These are phyloP conservation scores for Trichomonas vaginalis DNA, from an alignment of 208 protist genomes.

Conservation along the genomic window DNA sequence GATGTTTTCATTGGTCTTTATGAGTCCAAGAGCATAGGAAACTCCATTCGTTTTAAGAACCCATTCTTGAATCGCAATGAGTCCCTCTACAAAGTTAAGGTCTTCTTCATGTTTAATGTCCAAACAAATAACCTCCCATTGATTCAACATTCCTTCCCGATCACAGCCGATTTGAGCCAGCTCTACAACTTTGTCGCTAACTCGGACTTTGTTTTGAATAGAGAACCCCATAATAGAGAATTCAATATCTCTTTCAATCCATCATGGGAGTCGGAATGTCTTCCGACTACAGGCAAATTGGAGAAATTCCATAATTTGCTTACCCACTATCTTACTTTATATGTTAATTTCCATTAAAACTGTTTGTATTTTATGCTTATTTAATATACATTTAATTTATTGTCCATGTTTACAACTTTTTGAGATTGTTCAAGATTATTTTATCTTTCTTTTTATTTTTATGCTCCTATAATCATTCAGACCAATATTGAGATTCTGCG, in stretches of 20 bases:
- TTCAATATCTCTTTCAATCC: not conserved
- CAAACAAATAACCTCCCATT: not conserved
- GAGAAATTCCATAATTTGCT: not conserved
- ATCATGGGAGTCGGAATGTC: not conserved
- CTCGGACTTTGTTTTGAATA: not conserved
- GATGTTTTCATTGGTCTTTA: too few relatives aligned
- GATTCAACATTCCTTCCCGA: not conserved
- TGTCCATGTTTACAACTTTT: too few relatives aligned
- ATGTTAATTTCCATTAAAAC: not conserved
- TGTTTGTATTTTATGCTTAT: too few relatives aligned
- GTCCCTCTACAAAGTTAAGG: too few relatives aligned
- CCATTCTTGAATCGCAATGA: too few relatives aligned
- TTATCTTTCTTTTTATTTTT: too few relatives aligned
- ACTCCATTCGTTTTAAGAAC: too few relatives aligned
- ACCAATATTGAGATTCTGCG: too few relatives aligned
- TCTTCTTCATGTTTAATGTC: not conserved
- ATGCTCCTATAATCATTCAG: too few relatives aligned
- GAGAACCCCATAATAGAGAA: not conserved
- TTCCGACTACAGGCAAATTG: not conserved
- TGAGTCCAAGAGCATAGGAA: too few relatives aligned
- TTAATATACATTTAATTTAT: too few relatives aligned
- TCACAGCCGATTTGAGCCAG: not conserved
- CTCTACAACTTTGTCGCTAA: not conserved
- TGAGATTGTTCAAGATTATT: too few relatives aligned
- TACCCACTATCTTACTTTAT: not conserved